A percentile compares a stretch with the other conserved stretches of the same genome.
These are phyloP conservation scores for Sporodiniella umbellata DNA, from an alignment of 371 early-diverging fungal species.

Conservation along the genomic window DNA sequence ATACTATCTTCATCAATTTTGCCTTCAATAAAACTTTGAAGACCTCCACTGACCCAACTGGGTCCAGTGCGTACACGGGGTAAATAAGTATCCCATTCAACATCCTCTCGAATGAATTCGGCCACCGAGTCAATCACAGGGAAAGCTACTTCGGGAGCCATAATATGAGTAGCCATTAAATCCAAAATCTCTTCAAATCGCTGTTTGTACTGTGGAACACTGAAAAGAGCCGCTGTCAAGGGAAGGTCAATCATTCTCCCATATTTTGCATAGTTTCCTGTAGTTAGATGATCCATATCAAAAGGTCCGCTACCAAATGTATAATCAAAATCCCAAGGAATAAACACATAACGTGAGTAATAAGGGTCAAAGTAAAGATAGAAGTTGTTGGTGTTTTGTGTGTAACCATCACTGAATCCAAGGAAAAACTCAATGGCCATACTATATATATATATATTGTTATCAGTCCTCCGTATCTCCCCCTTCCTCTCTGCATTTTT, in stretches of 20 bases:
- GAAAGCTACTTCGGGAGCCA: conserved; percentile 8
- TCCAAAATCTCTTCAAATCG: conserved; percentile 11
- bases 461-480: too few relatives aligned
- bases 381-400: conserved; percentile 33
- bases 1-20: neutral
- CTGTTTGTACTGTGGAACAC: conserved; percentile 11
- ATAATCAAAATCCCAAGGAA: conserved; percentile 33
- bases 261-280: conserved; percentile 27
- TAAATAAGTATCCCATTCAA: conserved; percentile 23
- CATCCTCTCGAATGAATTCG: conserved; percentile 23
- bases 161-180: conserved; percentile 4
- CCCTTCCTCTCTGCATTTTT: too few relatives aligned
- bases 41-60: conserved; percentile 1
- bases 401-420: conserved; percentile 30
- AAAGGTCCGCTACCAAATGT: conserved; percentile 33
- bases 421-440: conserved; percentile 36
- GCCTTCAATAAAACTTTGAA: neutral
- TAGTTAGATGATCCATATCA: conserved; percentile 12
- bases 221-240: conserved; percentile 20
- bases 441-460: conserved; percentile 10
- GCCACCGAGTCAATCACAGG: conserved; percentile 22
- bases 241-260: conserved; percentile 18
- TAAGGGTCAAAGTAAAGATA: conserved; percentile 29
- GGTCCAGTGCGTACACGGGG: conserved; percentile 12
- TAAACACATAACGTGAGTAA: conserved; percentile 15